A percentile compares a stretch with the other conserved stretches of the same genome.
Conservation (phyloP, 78 protist species). For the Dictyostelium capitatum region DNA sequence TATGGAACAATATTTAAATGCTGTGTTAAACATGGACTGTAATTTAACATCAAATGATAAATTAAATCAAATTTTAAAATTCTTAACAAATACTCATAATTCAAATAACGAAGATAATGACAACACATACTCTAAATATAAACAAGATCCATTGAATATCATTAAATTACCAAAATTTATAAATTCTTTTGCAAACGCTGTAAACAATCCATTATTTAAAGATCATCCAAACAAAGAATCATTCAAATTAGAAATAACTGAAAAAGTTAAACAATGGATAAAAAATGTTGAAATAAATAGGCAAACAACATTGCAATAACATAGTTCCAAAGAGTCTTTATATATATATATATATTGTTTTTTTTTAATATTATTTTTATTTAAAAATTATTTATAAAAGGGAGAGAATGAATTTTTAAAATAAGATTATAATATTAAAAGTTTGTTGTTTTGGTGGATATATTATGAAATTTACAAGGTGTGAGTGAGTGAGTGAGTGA, state of each 20-base stretch:
- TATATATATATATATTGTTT: not conserved
- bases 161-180: conserved; percentile 65
- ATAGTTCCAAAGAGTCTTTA: too few relatives aligned
- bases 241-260: conserved; percentile 27
- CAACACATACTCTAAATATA: not conserved
- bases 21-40: conserved; percentile 14
- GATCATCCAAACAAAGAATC: not conserved
- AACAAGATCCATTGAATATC: conserved; percentile 7
- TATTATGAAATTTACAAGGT: too few relatives aligned
- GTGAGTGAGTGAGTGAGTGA: too few relatives aligned
- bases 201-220: conserved; percentile 42
- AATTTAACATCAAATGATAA: conserved; percentile 24
- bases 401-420: too few relatives aligned
- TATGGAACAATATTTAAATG: conserved; percentile 46
- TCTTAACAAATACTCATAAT: not conserved
- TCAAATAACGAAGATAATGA: not conserved
- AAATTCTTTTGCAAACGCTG: conserved; percentile 65
- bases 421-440: too few relatives aligned
- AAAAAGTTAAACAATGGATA: conserved; percentile 43
- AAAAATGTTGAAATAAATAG: not conserved
- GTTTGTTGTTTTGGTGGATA: too few relatives aligned
- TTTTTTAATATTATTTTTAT: not conserved
- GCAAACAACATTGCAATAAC: too few relatives aligned
- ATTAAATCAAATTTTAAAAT: conserved; percentile 21
- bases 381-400: too few relatives aligned